phyloP scores from a whole-genome alignment of 2,329 filamentous ascomycete genomes.

The Fusarium fracticaudum region DNA sequence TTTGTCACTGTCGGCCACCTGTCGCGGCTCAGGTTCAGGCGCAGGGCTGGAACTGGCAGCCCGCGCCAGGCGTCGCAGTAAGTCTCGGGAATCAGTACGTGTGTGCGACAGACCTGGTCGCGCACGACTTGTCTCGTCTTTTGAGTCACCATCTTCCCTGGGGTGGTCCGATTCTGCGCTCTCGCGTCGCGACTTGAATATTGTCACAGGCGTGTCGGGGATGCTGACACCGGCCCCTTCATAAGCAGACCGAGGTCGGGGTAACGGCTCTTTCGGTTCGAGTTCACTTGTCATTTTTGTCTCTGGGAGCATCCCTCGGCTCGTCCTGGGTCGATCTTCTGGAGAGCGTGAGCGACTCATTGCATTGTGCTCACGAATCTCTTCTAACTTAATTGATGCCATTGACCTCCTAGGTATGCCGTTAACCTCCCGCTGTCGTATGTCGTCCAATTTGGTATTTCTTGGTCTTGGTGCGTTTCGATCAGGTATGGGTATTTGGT shows the following conservation, averaged over 20 bases:
- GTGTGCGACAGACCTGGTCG: slow-evolving; percentile 32
- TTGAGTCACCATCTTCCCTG: slow-evolving; percentile 2
- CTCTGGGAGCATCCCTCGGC: slow-evolving; percentile 27
- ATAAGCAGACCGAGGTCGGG: slow-evolving; percentile 39
- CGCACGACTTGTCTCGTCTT: slow-evolving; percentile 22
- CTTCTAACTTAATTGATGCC: slow-evolving; percentile 61
- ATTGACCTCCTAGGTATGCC: slow-evolving; percentile 57
- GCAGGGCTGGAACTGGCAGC: slow-evolving; percentile 58
- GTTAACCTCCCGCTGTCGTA: slow-evolving; percentile 55
- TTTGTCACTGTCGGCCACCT: slow-evolving; percentile 24
- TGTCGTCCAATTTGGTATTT: slow-evolving; percentile 61
- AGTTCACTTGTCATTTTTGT: slow-evolving; percentile 4
- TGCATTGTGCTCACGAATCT: slow-evolving; percentile 62
- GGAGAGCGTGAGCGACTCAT: slow-evolving; percentile 56
- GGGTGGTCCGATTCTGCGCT: slow-evolving; percentile 10
- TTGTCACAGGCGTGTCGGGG: slow-evolving; percentile 53
- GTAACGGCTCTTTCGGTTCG: slow-evolving; percentile 28
- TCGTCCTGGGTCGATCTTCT: slow-evolving; percentile 46
- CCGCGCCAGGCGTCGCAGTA: slow-evolving; percentile 60
- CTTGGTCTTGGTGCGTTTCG: slow-evolving; percentile 43
- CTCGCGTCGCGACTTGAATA: slow-evolving; percentile 46
- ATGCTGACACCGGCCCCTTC: slow-evolving; percentile 47
- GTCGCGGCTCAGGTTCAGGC: slow-evolving; percentile 40
- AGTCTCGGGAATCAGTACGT: slow-evolving; percentile 56
- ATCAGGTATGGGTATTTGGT: slow-evolving; percentile 45